These are phyloP conservation scores for Plantago lanceolata DNA, from an alignment of 305 asterid species.

Conservation along the genomic window DNA sequence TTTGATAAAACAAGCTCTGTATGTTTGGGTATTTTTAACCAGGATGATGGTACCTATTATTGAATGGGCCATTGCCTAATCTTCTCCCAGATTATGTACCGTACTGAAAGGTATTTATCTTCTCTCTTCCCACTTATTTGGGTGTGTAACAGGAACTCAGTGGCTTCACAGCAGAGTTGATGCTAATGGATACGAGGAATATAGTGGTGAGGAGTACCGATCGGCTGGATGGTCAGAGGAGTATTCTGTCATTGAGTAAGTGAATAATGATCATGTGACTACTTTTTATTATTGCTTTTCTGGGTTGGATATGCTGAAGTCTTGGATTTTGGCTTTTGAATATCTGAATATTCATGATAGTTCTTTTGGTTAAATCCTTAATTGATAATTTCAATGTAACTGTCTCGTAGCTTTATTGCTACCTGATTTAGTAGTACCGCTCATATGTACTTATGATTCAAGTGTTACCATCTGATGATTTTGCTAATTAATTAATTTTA, in stretches of 20 bases:
- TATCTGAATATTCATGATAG: background rate
- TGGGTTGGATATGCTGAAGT: background rate
- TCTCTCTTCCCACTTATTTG: conserved; percentile 17
- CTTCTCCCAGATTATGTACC: conserved; percentile 4
- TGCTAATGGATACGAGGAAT: conserved; percentile 79
- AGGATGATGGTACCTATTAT: no score
- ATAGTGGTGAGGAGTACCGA: conserved; percentile 76
- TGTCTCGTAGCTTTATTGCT: background rate
- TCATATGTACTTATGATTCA: background rate
- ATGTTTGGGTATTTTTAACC: background rate
- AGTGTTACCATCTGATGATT: background rate
- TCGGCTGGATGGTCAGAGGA: conserved; percentile 95
- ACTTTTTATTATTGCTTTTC: background rate
- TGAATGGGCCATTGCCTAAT: background rate
- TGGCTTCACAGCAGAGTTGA: conserved; percentile 93
- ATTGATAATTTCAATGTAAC: background rate
- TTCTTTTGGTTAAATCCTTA: background rate
- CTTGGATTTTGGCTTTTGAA: background rate
- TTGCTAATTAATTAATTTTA: background rate
- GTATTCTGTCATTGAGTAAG: conserved; percentile 78
- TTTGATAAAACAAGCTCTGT: background rate
- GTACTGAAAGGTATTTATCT: background rate
- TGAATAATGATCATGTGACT: conserved; percentile 13
- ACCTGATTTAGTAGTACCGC: background rate
- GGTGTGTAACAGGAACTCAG: conserved; percentile 59